These are phyloP conservation scores for Aspergillus sp. DNA, from an alignment of 2,329 filamentous ascomycete genomes.

Conservation along the genomic window DNA sequence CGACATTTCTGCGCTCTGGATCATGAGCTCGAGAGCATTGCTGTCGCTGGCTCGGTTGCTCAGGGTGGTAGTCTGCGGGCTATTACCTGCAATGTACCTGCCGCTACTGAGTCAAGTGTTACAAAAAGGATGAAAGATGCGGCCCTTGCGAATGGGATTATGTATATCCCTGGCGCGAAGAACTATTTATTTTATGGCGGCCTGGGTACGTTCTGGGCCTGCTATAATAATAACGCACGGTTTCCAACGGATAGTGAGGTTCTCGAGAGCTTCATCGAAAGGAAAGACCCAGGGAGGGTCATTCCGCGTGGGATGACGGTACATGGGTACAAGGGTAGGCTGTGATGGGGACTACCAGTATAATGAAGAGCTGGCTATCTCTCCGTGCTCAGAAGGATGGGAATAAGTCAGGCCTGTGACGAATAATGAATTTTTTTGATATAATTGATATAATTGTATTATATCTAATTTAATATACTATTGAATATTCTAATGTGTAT, in stretches of 20 bases:
- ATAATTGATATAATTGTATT: too few species aligned
- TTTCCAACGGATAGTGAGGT: background rate
- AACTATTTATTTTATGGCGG: background rate
- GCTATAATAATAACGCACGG: background rate
- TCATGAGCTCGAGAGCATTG: background rate
- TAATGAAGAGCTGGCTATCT: too few species aligned
- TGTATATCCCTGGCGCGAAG: background rate
- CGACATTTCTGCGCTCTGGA: background rate
- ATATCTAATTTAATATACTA: too few species aligned
- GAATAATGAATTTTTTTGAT: too few species aligned
- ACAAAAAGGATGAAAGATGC: background rate
- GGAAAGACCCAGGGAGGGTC: background rate
- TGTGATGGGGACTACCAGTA: background rate
- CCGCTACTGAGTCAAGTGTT: background rate
- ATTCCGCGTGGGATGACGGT: background rate
- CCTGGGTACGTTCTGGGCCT: background rate
- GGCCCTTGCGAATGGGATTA: background rate
- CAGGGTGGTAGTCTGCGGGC: background rate
- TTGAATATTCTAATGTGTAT: too few species aligned
- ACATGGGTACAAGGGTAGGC: background rate
- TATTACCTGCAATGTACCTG: background rate
- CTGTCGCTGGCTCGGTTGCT: background rate
- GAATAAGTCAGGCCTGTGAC: too few species aligned
- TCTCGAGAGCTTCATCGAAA: too few species aligned
- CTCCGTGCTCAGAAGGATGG: too few species aligned